Conservation (phyloP, 2,329 filamentous ascomycete genomes). For the Ophiostoma pallidulum region DNA sequence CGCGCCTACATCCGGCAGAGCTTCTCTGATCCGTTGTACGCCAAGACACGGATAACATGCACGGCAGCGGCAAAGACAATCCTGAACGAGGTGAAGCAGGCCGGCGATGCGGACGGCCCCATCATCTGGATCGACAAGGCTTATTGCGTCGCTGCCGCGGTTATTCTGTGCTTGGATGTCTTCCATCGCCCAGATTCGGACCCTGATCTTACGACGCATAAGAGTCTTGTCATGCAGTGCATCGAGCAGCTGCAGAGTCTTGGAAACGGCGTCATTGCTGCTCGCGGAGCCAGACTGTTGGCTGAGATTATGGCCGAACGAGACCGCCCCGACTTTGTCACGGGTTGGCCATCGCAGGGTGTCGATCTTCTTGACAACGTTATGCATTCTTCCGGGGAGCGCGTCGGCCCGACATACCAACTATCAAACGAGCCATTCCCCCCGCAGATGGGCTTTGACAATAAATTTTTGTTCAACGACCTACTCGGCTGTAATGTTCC, state of each 20-base stretch:
- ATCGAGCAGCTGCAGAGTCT: conserved; percentile 1
- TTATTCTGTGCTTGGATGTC: conserved; percentile 1
- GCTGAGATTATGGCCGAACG: neutral
- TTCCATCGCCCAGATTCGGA: neutral
- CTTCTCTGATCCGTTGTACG: conserved; percentile 2
- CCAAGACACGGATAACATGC: conserved; percentile 1
- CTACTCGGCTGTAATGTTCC: neutral
- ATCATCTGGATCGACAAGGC: conserved; percentile 2
- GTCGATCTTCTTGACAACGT: neutral
- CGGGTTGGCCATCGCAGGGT: neutral
- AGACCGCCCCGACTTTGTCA: neutral
- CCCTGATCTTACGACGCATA: neutral
- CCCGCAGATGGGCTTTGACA: neutral
- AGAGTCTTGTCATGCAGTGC: neutral
- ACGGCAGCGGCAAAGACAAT: neutral
- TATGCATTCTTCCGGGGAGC: neutral
- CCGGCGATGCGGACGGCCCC: neutral
- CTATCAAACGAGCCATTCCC: neutral
- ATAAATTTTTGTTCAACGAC: neutral
- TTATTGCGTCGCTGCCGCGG: conserved; percentile 1
- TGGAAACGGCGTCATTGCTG: conserved; percentile 1
- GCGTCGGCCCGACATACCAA: neutral
- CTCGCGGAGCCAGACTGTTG: neutral
- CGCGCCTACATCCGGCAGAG: conserved; percentile 2
- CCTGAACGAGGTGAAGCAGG: neutral